A percentile compares a stretch with the other conserved stretches of the same genome.
Conservation (phyloP, 495 filamentous ascomycete species). For the Neurospora sp. region DNA sequence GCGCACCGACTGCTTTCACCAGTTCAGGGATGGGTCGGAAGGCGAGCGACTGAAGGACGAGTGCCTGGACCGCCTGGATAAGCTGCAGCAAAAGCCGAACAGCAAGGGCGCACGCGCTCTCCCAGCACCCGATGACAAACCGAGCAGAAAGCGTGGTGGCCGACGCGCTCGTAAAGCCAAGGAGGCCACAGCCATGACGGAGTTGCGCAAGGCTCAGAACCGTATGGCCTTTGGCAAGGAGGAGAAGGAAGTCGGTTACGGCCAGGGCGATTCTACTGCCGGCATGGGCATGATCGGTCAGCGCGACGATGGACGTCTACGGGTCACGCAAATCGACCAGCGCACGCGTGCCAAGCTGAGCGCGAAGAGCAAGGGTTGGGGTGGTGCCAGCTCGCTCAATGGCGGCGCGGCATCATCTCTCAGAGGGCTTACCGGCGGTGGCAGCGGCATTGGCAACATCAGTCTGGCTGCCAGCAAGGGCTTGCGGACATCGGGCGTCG, state of each 20-base stretch:
- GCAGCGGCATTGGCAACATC: constrained; percentile 43
- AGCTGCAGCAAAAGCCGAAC: constrained; percentile 85
- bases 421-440: constrained; percentile 56
- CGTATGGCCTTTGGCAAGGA: constrained; percentile 93
- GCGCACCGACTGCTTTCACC: constrained; percentile 80
- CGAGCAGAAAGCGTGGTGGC: constrained; percentile 84
- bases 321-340: constrained; percentile 82
- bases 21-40: constrained; percentile 66
- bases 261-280: constrained; percentile 71
- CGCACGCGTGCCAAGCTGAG: constrained; percentile 84
- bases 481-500: constrained; percentile 66
- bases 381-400: constrained; percentile 56
- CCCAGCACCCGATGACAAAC: constrained; percentile 93
- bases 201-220: constrained; percentile 92
- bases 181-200: constrained; percentile 94
- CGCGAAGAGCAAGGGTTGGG: constrained; percentile 96
- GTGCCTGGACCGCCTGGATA: constrained; percentile 82
- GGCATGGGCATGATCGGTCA: constrained; percentile 94
- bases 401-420: constrained; percentile 65
- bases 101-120: constrained; percentile 83
- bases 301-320: constrained; percentile 74
- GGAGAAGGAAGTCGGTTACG: constrained; percentile 89
- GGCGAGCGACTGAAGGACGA: constrained; percentile 77
- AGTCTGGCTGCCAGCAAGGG: constrained; percentile 59
- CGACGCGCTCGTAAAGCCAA: constrained; percentile 89